phyloP scores from a whole-genome alignment of 306 rosid species.

The Cajanus cajan region DNA sequence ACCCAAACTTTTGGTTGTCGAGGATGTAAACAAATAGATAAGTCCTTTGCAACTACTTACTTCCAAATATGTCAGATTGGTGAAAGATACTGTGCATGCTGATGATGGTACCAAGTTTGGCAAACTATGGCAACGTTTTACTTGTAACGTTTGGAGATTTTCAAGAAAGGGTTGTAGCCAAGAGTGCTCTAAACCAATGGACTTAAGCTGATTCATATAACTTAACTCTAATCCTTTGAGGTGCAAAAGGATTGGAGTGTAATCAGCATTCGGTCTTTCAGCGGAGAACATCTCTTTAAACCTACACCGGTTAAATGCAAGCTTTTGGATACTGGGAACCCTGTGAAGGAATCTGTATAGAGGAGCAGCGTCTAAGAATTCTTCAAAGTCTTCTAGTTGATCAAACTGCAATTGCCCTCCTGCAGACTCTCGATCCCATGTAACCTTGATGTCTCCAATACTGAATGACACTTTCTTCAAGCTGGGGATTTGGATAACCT shows the following conservation, averaged over 20 bases:
- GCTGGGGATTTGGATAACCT: not conserved
- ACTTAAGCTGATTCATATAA: not conserved
- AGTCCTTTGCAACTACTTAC: not conserved
- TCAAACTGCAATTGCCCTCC: not conserved
- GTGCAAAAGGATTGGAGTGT: not conserved
- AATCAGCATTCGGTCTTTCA: not conserved
- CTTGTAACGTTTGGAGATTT: not conserved
- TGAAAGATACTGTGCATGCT: not conserved
- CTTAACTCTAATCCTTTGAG: not conserved
- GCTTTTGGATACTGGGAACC: not conserved
- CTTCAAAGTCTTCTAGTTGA: accelerated
- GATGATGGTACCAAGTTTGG: not conserved
- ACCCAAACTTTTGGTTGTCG: slow-evolving; percentile 25
- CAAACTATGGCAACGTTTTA: not conserved
- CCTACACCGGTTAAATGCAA: not conserved
- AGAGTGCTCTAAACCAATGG: slow-evolving; percentile 28
- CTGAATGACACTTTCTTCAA: not conserved
- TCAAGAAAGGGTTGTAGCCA: slow-evolving; percentile 1
- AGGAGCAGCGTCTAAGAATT: not conserved
- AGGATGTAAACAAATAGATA: not conserved
- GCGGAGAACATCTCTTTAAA: slow-evolving; percentile 9
- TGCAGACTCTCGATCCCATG: not conserved
- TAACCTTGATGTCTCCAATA: not conserved
- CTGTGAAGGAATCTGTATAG: not conserved
- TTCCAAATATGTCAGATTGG: slow-evolving; percentile 6